A percentile compares a stretch with the other conserved stretches of the same genome.
Conservation (phyloP, 2,329 filamentous ascomycete genomes). For the Neopestalotiopsis sp. region DNA sequence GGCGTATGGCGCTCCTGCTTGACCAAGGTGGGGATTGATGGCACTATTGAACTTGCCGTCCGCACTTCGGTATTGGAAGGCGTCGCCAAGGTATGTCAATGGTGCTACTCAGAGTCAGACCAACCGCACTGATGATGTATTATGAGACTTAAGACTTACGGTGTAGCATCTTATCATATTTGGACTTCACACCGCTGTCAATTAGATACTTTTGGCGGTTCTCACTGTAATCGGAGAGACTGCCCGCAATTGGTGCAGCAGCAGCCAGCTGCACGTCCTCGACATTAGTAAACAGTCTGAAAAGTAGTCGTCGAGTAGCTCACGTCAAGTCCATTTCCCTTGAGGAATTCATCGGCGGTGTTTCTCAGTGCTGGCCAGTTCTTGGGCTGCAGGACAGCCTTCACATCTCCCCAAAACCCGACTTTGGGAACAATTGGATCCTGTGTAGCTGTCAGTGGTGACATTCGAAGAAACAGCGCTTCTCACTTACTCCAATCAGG, state of each 20-base stretch:
- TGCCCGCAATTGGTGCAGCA: not conserved
- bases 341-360: not conserved
- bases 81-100: not conserved
- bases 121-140: not conserved
- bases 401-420: not conserved
- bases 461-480: not conserved
- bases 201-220: too few relatives aligned
- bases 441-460: not conserved
- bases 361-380: not conserved
- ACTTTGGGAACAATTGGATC: not conserved
- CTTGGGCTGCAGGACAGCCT: not conserved
- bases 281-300: not conserved
- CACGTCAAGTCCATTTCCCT: not conserved
- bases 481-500: not conserved
- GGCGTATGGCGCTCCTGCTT: conserved; percentile 70
- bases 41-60: conserved; percentile 58
- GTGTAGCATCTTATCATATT: not conserved
- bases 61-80: conserved; percentile 35
- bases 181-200: too few relatives aligned
- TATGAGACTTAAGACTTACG: not conserved
- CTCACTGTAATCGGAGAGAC: not conserved
- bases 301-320: not conserved
- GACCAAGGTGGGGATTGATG: conserved; percentile 66
- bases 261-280: not conserved
- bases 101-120: conserved; percentile 10